A percentile compares a stretch with the other conserved stretches of the same genome.
Conservation (phyloP, 2,329 filamentous ascomycete species). For the Juglanconis sp. region DNA sequence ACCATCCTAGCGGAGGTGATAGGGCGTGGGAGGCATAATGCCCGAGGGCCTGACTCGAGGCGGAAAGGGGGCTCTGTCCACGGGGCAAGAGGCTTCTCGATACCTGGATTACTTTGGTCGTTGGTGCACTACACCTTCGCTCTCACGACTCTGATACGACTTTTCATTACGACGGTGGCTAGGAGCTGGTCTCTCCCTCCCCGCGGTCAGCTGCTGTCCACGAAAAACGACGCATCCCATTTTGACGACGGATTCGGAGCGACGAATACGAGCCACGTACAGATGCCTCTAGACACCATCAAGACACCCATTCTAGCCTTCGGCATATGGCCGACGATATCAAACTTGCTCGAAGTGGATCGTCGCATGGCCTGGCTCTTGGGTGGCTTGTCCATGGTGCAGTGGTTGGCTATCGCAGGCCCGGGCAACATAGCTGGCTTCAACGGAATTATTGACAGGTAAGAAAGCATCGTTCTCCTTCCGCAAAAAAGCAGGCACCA, state of each 20-base stretch:
- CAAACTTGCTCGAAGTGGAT: constrained; percentile 69
- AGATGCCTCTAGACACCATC: constrained; percentile 21
- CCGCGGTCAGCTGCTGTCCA: constrained; percentile 32
- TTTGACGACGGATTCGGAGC: constrained; percentile 20
- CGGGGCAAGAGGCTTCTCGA: constrained; percentile 31
- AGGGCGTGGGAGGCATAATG: constrained; percentile 24
- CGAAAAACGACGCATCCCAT: constrained; percentile 24
- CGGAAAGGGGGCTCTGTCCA: constrained; percentile 7
- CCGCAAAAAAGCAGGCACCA: constrained; percentile 5
- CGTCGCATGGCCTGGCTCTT: constrained; percentile 87
- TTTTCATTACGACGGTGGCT: constrained; percentile 61
- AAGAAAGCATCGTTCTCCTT: constrained; percentile 41
- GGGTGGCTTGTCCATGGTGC: constrained; percentile 70
- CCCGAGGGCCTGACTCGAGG: constrained; percentile 15
- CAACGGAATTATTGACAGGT: constrained; percentile 86
- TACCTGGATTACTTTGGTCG: constrained; percentile 52
- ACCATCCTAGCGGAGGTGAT: constrained; percentile 61
- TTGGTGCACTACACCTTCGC: constrained; percentile 53
- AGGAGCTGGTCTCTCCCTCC: constrained; percentile 66
- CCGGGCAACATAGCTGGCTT: constrained; percentile 72
- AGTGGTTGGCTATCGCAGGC: constrained; percentile 69
- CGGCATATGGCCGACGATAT: constrained; percentile 71
- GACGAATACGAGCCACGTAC: constrained; percentile 22
- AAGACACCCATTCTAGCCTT: constrained; percentile 72
- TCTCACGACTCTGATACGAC: constrained; percentile 61